Base-by-base conservation (phyloP, 2,329 filamentous ascomycete genomes). In the Rhynchosporium agropyri region DNA sequence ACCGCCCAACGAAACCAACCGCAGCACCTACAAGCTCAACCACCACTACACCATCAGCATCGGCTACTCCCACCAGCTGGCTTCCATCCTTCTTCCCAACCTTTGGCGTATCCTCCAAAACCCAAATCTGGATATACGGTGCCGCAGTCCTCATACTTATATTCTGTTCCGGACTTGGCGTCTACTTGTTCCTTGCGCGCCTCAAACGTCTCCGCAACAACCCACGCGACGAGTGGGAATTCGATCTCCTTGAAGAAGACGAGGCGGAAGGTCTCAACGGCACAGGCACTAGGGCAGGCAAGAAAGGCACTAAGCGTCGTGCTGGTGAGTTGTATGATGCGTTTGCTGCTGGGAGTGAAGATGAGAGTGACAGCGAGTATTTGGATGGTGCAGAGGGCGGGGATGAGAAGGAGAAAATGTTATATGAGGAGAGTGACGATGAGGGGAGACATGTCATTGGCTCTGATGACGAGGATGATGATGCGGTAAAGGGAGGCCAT, bases 241-340 rank as follows among this genome's bases (percentile, higher is more conserved):
- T 99, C 70, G 93, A 97, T 77, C 88, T 97, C 66, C 83, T 99
- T 54, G 89, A 95, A 70, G 89, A 93, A 61, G 89, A 92, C 26
- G 92, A 96, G 69, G 80, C 83, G 15, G 81, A 87, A 69, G 81
- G 83, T 33, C 75, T 86, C 3, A 79, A 79, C 59, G 74, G 77
- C 7, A 71, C 71, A 68, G 78, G 73, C 69, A 78, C 73, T 12
- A 67, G 76, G 68, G 79, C 79, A 69, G 71, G 78, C 20, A 81
- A 84, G 68, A 81, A 83, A 58, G 76, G 75, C 40, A 76, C 74
- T 70, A 82, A 77, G 75, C 74, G 80, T 68, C 80, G 91, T 26
- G 95, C 92, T 2, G 92, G 94, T 33, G 94, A 98, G 79, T 79
- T 99, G 50, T 99, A 99, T 75, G 95, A 99, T 80, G 95, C 95